Evolutionary conservation across 495 filamentous ascomycete genomes (phyloP).

Genomic region (Penicillium ochrochloron): DNA sequence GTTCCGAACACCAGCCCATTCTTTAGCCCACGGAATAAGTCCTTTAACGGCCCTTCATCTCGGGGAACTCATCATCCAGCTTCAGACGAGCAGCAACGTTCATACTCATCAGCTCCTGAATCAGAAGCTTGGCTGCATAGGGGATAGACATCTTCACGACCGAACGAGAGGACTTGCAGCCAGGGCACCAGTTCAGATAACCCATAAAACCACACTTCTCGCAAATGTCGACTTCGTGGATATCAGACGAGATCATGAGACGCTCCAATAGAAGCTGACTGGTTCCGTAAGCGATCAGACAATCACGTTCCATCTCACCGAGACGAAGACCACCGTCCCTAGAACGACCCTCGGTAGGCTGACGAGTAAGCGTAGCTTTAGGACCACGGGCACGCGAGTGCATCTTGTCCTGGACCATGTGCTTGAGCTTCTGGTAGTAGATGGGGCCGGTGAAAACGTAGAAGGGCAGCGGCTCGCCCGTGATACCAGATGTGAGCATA

Average conservation of each 20-base stretch:
- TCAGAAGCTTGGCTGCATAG: slow-evolving; percentile 96
- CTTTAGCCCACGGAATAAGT: not conserved
- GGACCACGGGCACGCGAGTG: slow-evolving; percentile 91
- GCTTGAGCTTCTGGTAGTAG: slow-evolving; percentile 99
- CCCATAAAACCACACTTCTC: slow-evolving; percentile 93
- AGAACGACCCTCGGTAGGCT: slow-evolving; percentile 95
- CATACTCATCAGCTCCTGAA: slow-evolving; percentile 98
- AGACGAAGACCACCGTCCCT: slow-evolving; percentile 90
- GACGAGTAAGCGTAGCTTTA: slow-evolving; percentile 86
- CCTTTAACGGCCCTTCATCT: slow-evolving; percentile 44
- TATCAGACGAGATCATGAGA: slow-evolving; percentile 91
- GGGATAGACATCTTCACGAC: slow-evolving; percentile 93
- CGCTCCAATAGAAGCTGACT: slow-evolving; percentile 91
- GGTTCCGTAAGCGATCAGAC: slow-evolving; percentile 93
- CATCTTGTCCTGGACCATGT: slow-evolving; percentile 99
- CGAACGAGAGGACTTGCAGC: slow-evolving; percentile 77
- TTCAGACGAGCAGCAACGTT: slow-evolving; percentile 87
- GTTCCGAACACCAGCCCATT: slow-evolving; percentile 21
- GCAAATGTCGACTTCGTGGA: slow-evolving; percentile 88
- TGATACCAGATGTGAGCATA: slow-evolving; percentile 93
- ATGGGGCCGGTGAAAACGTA: slow-evolving; percentile 99
- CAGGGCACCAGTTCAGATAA: slow-evolving; percentile 89
- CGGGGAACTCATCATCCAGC: slow-evolving; percentile 90
- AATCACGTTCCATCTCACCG: slow-evolving; percentile 99
- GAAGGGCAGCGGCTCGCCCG: slow-evolving; percentile 87